Percentiles rank a stretch among this genome's conserved stretches.
Conservation (phyloP, 2,329 filamentous ascomycete genomes). For the Claviceps digitariae region DNA sequence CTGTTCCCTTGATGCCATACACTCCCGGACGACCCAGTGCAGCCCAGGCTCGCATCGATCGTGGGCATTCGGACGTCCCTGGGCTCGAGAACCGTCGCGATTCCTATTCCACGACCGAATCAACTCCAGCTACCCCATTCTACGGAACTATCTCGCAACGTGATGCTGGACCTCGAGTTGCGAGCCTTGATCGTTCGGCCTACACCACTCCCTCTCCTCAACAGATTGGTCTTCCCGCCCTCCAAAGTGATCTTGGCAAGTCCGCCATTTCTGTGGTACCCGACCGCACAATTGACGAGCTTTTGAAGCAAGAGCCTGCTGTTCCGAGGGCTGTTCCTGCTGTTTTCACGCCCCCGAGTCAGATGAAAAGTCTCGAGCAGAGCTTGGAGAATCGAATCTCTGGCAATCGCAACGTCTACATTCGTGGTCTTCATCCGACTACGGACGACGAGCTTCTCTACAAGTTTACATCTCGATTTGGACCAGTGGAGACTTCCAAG, state of each 20-base stretch:
- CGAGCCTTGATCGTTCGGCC: slow-evolving; percentile 46
- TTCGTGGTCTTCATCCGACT: slow-evolving; percentile 86
- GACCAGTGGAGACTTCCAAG: slow-evolving; percentile 90
- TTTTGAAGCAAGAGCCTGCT: slow-evolving; percentile 62
- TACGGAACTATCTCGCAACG: slow-evolving; percentile 45
- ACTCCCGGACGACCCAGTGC: slow-evolving; percentile 36
- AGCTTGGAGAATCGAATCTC: slow-evolving; percentile 84
- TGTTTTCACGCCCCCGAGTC: slow-evolving; percentile 71
- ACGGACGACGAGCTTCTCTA: slow-evolving; percentile 85
- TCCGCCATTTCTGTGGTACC: slow-evolving; percentile 22
- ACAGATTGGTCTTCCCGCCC: slow-evolving; percentile 32
- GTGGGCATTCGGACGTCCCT: slow-evolving; percentile 40
- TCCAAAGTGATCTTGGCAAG: slow-evolving; percentile 30
- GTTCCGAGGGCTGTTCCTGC: slow-evolving; percentile 86
- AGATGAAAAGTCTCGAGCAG: slow-evolving; percentile 81
- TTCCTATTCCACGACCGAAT: slow-evolving; percentile 56
- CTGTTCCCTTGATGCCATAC: slow-evolving; percentile 32
- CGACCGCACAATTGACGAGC: slow-evolving; percentile 44
- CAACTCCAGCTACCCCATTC: slow-evolving; percentile 51
- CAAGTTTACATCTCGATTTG: slow-evolving; percentile 75
- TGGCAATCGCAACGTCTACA: slow-evolving; percentile 96
- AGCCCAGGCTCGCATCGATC: slow-evolving; percentile 32
- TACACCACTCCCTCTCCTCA: slow-evolving; percentile 57
- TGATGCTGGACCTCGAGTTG: slow-evolving; percentile 46
- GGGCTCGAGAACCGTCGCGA: slow-evolving; percentile 51